Evolutionary conservation across 2,329 filamentous ascomycete genomes (phyloP), one percentile per base, ranked within the genome.

Genomic region (Hymenoscyphus occultus): DNA sequence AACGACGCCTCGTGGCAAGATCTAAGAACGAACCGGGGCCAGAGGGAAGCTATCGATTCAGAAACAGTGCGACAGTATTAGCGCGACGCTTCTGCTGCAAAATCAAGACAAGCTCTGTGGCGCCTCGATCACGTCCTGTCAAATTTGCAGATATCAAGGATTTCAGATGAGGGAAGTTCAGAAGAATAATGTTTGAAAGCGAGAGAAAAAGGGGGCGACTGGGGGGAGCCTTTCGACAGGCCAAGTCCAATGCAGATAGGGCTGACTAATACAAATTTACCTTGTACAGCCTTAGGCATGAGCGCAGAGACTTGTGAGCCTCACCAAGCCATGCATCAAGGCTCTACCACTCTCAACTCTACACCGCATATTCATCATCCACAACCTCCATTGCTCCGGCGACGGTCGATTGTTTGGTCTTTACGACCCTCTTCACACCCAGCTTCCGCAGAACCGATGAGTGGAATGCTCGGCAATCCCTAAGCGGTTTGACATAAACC

Each of bases 361-460:
- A 51, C 45, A 51, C 45, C 45, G 45, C 45, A 51, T 22, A 12
- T 51, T 51, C 45, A 51, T 22, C 45, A 51, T 51, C 45, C 45
- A n/a, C 19, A 51, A 5, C 16, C 16, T 45, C 42, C 42, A 45
- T 45, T 45, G 42, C 16, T n/a, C 42, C 42, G 16, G 42, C 16
- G n/a, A 45, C 19, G 4, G n/a, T 51, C 45, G n/a, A 51, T 28
- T 16, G 22, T 22, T n/a, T 51, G 45, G 12, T 10, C 45, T 10
- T 48, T 51, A 22, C n/a, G 10, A n/a, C n/a, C n/a, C 42, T 48
- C 42, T n/a, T 1, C 42, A 6, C n/a, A 48, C 19, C 42, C 42
- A 51, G 19, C 12, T 51, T 51, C 22, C 45, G 45, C 45, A 5
- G 4, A 51, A 51, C 45, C 12, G 45, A 51, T 51, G n/a, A 51